Conservation (phyloP, 75 land plant genomes). For the Cupressus sempervirens region DNA sequence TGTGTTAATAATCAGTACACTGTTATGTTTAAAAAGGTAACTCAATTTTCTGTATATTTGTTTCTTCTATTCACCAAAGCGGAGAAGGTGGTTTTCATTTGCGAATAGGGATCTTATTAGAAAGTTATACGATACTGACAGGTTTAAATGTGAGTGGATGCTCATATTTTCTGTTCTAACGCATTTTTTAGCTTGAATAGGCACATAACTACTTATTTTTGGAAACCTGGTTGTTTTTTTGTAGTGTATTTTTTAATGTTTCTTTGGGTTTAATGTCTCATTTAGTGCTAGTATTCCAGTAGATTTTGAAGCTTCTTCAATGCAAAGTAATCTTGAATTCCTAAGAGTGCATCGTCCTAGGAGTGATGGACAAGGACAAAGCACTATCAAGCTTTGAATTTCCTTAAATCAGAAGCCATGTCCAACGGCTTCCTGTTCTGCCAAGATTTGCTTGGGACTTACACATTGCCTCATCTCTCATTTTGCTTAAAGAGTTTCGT, state of each 20-base stretch:
- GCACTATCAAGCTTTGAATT: not conserved
- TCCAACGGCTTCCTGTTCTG: not conserved
- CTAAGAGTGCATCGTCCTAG: not conserved
- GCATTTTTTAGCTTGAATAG: not conserved
- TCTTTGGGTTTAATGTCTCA: not conserved
- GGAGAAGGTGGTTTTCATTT: not conserved
- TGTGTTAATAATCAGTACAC: constrained; percentile 94
- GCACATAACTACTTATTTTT: not conserved
- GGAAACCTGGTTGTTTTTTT: not conserved
- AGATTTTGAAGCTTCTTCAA: not conserved
- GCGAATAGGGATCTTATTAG: not conserved
- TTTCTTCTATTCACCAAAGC: not conserved
- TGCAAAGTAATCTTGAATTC: not conserved
- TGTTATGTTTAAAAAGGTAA: constrained; percentile 98
- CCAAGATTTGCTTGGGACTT: not conserved
- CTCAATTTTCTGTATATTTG: not conserved
- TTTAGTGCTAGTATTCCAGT: not conserved
- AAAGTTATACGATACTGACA: not conserved
- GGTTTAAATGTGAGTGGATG: not conserved
- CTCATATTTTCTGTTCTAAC: not conserved
- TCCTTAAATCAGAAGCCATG: not conserved
- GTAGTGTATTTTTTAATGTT: not conserved
- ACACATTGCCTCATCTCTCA: not conserved
- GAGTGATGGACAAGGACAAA: not conserved
- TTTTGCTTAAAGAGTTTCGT: no score